Base-by-base conservation (phyloP, 495 filamentous ascomycete genomes). In the Filosporella fistucella region DNA sequence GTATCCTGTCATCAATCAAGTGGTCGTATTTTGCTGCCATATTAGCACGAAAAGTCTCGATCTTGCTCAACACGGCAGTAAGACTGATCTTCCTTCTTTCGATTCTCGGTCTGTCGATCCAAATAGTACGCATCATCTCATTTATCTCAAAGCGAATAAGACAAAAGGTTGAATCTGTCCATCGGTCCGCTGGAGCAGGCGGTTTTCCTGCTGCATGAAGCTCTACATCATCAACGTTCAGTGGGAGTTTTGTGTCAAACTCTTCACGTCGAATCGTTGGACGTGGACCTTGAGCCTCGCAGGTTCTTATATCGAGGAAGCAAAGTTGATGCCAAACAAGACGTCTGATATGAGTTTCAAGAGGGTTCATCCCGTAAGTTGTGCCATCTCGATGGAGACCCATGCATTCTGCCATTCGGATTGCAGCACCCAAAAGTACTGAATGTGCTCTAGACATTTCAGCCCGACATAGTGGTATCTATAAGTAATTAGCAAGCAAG, bases 331-430 rank as follows among this genome's bases (percentile, higher is more conserved):
- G 82, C 87, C 87, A 91, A 13, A 86, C 70, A 8, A 88, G 58
- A n/a, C 87, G 79, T 4, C 88, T 78, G 30, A 89, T 72, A 36
- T 90, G 84, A 4, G 79, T 77, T 51, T 89, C 86, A 5, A 86
- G 69, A 1, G 86, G 74, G 25, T 69, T 74, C 25, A 85, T 69
- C 0, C 79, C 77, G 47, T 82, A 86, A 14, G 67, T 64, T 36
- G 70, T 68, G n/a, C 81, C 81, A 54, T 91, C 86, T 1, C 81
- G 68, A 58, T 89, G 81, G n/a, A 88, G 63, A 5, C 85, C 81
- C 81, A 87, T 86, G 55, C 84, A 86, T 64, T 87, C 82, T 23
- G 84, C 85, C 62, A 88, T 77, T 25, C 85, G 68, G 17, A 87
- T 80, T 9, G 82, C 82, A 16, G 83, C 76, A 17, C 81, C 84